Conservation (phyloP, 116 monocot genomes). For the Thalassia testudinum region DNA sequence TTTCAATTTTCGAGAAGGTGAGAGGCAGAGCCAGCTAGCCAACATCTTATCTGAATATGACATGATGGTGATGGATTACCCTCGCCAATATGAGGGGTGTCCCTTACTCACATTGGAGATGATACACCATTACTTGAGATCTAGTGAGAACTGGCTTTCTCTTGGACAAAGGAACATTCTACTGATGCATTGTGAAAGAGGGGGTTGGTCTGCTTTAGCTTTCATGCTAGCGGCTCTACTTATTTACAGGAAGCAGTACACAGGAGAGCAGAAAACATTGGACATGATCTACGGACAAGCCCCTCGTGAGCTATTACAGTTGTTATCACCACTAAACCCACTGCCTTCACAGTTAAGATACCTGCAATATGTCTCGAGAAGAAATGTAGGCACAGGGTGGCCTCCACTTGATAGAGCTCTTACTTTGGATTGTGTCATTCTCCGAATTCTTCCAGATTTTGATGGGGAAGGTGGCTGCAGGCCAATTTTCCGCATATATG, state of each 20-base stretch:
- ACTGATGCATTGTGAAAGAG: constrained; percentile 74
- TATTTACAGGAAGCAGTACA: constrained; percentile 60
- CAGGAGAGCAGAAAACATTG: constrained; percentile 57
- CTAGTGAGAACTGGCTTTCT: constrained; percentile 81
- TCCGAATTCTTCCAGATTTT: constrained; percentile 69
- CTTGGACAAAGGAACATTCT: constrained; percentile 49
- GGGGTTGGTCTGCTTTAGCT: constrained; percentile 80
- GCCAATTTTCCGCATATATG: constrained; percentile 77
- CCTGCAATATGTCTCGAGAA: constrained; percentile 78
- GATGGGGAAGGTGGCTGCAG: constrained; percentile 61
- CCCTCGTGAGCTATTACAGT: constrained; percentile 49
- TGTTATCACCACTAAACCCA: constrained; percentile 68
- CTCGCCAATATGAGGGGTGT: constrained; percentile 79
- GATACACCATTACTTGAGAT: constrained; percentile 74
- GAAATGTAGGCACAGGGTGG: constrained; percentile 65
- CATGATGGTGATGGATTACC: constrained; percentile 82
- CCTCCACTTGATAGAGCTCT: constrained; percentile 70
- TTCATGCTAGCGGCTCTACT: constrained; percentile 81
- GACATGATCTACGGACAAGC: constrained; percentile 90
- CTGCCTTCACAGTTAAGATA: constrained; percentile 83
- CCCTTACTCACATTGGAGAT: constrained; percentile 75
- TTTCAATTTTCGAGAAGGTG: constrained; percentile 62
- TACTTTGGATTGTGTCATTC: constrained; percentile 61
- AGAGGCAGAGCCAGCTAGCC: constrained; percentile 39
- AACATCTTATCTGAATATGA: constrained; percentile 50